Evolutionary conservation across 106 monocot species (phyloP), one percentile per base, ranked within the genome.

Genomic region (Agapanthus africanus): DNA sequence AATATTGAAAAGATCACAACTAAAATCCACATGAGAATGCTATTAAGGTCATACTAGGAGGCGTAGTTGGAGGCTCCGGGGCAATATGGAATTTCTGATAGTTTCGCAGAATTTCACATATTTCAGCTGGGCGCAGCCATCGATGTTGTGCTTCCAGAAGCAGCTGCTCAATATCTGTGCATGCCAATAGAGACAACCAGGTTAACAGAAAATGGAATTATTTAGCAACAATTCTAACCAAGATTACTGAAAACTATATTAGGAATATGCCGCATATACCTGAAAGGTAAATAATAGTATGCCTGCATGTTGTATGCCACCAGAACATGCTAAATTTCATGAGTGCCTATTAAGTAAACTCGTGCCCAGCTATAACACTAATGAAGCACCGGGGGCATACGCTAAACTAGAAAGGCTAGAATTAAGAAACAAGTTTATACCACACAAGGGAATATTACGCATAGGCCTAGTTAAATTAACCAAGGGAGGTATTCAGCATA

Each of bases 121-220:
- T 84, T 70, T 88, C 88, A 62, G 79, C 68, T 37, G 88, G 88
- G 1, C 88, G 84, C 37, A 84, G 28, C 88, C 88, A 88, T 22
- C 88, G 81, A 65, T 76, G 32, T 38, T 84, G 81, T 11, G 88
- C 88, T 59, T 84, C 88, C 47, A 65, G 10, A 33, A 79, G 65
- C 68, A 84, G 78, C 60, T 81, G 79, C 59, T 88, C 77, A 7
- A 88, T 82, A 72, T 79, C 88, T 88, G 74, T 4, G 54, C 42
- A 67, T n/a, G n/a, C 18, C 44, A 71, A 7, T 54, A 21, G 18
- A 35, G 30, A 40, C 6, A 25, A 41, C 34, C 30, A 27, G 28
- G 13, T 21, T 50, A 63, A 67, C 6, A 54, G 31, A 63, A 38
- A 34, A 40, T 65, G 26, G 21, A 65, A 23, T 40, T 23, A 34